Evolutionary conservation across 2,329 filamentous ascomycete species (phyloP).

Genomic region (Cytospora piceicola): DNA sequence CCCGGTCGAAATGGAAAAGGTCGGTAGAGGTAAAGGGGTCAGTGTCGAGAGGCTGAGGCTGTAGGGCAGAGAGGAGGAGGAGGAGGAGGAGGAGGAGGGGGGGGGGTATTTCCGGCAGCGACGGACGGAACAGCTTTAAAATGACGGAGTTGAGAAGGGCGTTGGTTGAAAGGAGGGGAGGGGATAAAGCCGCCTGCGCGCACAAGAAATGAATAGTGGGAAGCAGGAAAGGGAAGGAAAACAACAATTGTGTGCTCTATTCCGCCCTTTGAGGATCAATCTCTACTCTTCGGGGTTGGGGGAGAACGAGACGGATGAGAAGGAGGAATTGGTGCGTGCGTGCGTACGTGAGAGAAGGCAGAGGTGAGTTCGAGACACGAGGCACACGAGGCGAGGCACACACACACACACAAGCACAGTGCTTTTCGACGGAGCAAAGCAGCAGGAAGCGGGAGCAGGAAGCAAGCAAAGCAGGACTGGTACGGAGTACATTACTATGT

Average conservation of each 20-base stretch:
- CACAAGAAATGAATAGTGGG: constrained; percentile 52
- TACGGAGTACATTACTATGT: too few relatives aligned
- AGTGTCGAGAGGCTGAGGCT: constrained; percentile 38
- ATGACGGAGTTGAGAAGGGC: constrained; percentile 25
- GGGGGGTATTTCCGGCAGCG: constrained; percentile 35
- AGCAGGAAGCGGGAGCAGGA: not conserved
- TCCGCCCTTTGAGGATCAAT: constrained; percentile 32
- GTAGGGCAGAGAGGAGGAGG: constrained; percentile 38
- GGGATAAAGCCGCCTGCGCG: constrained; percentile 26
- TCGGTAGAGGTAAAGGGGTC: constrained; percentile 30
- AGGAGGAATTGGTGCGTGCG: constrained; percentile 18
- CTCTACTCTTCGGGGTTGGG: constrained; percentile 12
- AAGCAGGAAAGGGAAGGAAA: constrained; percentile 32
- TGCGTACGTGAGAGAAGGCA: not conserved
- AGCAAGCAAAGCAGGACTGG: not conserved
- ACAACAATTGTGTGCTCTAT: constrained; percentile 27
- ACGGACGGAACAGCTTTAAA: constrained; percentile 32
- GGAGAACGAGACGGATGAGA: constrained; percentile 27
- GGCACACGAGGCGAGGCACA: constrained; percentile 1
- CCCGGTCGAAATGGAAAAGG: constrained; percentile 25
- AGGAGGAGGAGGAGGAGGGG: constrained; percentile 19
- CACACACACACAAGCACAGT: constrained; percentile 2
- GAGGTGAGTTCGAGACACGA: constrained; percentile 4
- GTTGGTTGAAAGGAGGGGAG: constrained; percentile 14
- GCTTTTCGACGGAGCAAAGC: not conserved